phyloP scores from a whole-genome alignment of 768 basidiomycete genomes.

The Lentinula detonsa region DNA sequence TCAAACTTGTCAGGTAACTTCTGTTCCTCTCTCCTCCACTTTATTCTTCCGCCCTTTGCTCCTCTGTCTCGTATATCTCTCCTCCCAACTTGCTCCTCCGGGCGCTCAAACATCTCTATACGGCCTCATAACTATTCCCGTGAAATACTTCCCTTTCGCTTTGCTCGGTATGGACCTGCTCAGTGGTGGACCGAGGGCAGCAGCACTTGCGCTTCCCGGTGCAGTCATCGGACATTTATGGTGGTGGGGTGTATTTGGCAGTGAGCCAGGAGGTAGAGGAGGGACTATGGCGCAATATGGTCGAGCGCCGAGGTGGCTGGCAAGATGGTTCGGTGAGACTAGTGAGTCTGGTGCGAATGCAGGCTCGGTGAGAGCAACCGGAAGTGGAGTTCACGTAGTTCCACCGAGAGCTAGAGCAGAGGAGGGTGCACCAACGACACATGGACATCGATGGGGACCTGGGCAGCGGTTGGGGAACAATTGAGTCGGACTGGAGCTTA shows the following conservation, averaged over 20 bases:
- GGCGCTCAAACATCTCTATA: conserved; percentile 69
- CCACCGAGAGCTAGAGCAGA: conserved; percentile 35
- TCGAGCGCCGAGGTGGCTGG: conserved; percentile 58
- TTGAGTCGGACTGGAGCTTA: background rate
- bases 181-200: conserved; percentile 50
- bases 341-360: conserved; percentile 25
- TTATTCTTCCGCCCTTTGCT: conserved; percentile 63
- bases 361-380: conserved; percentile 21
- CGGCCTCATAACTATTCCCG: conserved; percentile 71
- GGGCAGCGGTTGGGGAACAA: conserved; percentile 44
- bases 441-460: conserved; percentile 42
- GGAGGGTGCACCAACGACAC: conserved; percentile 7
- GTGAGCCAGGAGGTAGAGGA: conserved; percentile 27
- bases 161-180: conserved; percentile 71
- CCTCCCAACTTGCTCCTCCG: conserved; percentile 57
- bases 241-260: conserved; percentile 71
- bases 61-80: conserved; percentile 63
- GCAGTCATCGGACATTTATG: conserved; percentile 74
- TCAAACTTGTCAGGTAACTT: conserved; percentile 31
- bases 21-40: conserved; percentile 51
- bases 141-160: conserved; percentile 68
- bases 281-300: conserved; percentile 34
- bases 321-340: conserved; percentile 34
- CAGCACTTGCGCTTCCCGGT: conserved; percentile 56
- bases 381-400: conserved; percentile 51